Evolutionary conservation across 176 grass and related monocot species (phyloP).

Genomic region (Leersia perrieri): DNA sequence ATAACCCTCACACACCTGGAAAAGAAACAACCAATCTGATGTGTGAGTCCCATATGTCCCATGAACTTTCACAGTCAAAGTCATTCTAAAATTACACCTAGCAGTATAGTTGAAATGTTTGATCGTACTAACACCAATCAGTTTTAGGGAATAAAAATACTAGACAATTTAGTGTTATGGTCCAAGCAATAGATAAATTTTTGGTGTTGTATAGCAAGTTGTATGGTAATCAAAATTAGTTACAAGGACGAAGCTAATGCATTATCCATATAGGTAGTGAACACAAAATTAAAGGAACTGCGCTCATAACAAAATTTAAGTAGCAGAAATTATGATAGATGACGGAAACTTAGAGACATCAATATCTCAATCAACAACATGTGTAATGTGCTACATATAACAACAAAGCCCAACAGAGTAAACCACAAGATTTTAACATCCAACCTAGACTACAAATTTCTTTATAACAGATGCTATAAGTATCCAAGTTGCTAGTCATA

Average conservation of each 20-base stretch:
- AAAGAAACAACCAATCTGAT: not conserved
- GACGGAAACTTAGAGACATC: too few relatives aligned
- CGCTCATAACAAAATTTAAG: not conserved
- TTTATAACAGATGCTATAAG: not conserved
- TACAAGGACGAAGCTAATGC: not conserved
- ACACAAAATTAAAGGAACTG: not conserved
- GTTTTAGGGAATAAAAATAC: not conserved
- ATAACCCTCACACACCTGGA: constrained; percentile 57
- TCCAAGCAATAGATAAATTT: not conserved
- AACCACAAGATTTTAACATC: not conserved
- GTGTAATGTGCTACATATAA: not conserved
- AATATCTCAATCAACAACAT: not conserved
- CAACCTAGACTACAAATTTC: not conserved
- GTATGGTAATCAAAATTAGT: not conserved
- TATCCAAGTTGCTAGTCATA: not conserved
- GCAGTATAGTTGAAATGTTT: not conserved
- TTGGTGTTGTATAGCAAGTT: not conserved
- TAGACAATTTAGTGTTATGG: not conserved
- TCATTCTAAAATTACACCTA: not conserved
- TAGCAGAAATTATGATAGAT: not conserved
- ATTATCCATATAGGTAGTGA: not conserved
- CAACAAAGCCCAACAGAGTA: not conserved
- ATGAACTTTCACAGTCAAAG: not conserved
- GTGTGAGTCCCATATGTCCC: not conserved
- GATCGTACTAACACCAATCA: not conserved